A percentile compares a stretch with the other conserved stretches of the same genome.
Evolutionary conservation across 2,329 filamentous ascomycete genomes (phyloP).

Genomic region (Chrysosporium keratinophilum): DNA sequence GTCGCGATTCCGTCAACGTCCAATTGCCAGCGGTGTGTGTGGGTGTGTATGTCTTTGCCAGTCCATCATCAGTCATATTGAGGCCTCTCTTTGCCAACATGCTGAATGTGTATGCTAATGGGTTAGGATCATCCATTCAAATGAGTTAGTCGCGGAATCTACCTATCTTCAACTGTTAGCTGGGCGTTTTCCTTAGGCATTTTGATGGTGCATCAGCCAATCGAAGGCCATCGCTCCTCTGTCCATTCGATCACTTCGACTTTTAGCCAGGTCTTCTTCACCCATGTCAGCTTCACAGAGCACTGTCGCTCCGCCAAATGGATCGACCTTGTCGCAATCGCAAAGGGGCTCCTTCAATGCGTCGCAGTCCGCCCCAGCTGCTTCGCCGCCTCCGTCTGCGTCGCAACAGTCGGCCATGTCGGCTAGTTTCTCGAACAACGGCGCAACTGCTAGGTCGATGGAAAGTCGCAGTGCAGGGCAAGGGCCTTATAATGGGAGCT

Average conservation of each 20-base stretch:
- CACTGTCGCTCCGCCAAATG: conserved; percentile 30
- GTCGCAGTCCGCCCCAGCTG: conserved; percentile 38
- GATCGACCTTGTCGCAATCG: conserved; percentile 31
- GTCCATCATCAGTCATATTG: background rate
- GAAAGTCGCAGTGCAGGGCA: conserved; percentile 26
- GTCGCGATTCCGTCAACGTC: background rate
- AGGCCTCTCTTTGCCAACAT: background rate
- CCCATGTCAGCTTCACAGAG: conserved; percentile 34
- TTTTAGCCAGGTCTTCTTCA: background rate
- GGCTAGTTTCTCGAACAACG: conserved; percentile 31
- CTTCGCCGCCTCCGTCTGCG: conserved; percentile 34
- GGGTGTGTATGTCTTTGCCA: background rate
- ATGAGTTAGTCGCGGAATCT: conserved; percentile 2
- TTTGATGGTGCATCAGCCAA: conserved; percentile 8
- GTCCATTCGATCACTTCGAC: background rate
- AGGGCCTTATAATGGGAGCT: conserved; percentile 30
- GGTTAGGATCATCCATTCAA: background rate
- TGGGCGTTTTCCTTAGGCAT: background rate
- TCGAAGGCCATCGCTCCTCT: conserved; percentile 1
- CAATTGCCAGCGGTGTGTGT: conserved; percentile 2
- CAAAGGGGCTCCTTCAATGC: conserved; percentile 35
- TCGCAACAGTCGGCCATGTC: conserved; percentile 37
- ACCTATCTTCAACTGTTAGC: background rate
- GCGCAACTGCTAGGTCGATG: conserved; percentile 25
- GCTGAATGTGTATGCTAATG: background rate